Conservation (phyloP, 441 rosid genomes). For the Jatropha multifida region DNA sequence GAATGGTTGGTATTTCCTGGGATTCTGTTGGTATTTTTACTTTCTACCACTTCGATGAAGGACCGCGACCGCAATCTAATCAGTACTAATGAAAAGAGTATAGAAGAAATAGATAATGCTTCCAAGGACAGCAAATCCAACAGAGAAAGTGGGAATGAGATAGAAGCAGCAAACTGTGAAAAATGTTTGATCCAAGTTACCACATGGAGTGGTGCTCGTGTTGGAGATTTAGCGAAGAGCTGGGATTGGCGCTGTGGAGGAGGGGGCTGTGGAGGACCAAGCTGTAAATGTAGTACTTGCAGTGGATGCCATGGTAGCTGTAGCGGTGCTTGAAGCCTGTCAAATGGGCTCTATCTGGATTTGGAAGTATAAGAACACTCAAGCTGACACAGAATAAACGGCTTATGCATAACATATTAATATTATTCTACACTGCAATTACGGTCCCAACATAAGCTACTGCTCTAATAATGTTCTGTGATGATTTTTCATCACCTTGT, state of each 20-base stretch:
- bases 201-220: neutral
- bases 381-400: neutral
- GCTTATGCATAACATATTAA: neutral
- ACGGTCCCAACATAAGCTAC: neutral
- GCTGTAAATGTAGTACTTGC: neutral
- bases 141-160: neutral
- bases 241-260: neutral
- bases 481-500: neutral
- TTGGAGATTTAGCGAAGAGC: neutral
- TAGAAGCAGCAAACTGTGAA: neutral
- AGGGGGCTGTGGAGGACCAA: neutral
- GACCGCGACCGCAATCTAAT: neutral
- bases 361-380: too few species aligned
- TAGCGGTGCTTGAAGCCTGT: neutral
- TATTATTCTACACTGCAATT: neutral
- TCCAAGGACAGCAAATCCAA: neutral
- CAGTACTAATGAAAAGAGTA: neutral
- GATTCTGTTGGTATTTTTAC: conserved; percentile 25
- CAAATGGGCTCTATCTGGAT: neutral
- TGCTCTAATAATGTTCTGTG: neutral
- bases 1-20: conserved; percentile 27
- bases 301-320: neutral
- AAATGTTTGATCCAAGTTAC: neutral
- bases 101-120: neutral
- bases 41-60: conserved; percentile 13